Conservation (phyloP, 2,329 filamentous ascomycete genomes). For the Microcyclospora pomicola region DNA sequence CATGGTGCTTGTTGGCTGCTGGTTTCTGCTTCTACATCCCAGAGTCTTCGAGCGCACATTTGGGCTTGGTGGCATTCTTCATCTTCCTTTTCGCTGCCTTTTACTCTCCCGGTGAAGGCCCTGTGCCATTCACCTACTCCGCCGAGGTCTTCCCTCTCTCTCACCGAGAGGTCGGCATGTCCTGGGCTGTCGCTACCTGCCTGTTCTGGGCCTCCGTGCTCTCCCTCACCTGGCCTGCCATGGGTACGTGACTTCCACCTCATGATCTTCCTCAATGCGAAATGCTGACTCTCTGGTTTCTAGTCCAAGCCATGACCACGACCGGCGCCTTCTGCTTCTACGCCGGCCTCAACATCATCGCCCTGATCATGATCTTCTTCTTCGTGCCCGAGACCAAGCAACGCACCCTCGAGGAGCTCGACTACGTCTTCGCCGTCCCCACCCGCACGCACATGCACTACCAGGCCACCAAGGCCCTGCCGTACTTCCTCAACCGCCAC, state of each 20-base stretch:
- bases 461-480: conserved; percentile 25
- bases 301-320: conserved; percentile 27
- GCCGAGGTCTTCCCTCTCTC: conserved; percentile 23
- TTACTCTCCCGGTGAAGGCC: conserved; percentile 16
- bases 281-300: not conserved
- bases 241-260: too few species aligned
- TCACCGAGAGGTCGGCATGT: conserved; percentile 21
- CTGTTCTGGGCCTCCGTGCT: conserved; percentile 36
- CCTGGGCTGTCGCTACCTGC: conserved; percentile 42
- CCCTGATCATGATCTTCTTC: conserved; percentile 45
- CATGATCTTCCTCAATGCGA: too few species aligned
- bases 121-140: conserved; percentile 20
- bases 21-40: conserved; percentile 29
- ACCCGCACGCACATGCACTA: conserved; percentile 24
- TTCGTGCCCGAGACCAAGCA: conserved; percentile 40
- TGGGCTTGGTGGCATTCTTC: conserved; percentile 17
- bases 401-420: conserved; percentile 34
- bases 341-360: conserved; percentile 42
- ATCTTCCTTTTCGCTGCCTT: conserved; percentile 18
- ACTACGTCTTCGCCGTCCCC: conserved; percentile 39
- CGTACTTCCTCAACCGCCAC: conserved; percentile 31
- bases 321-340: conserved; percentile 50
- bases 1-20: conserved; percentile 35
- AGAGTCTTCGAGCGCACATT: conserved; percentile 27
- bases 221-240: conserved; percentile 21